Evolutionary conservation across 2,329 filamentous ascomycete species (phyloP), one percentile per base, ranked within the genome.

Genomic region (Fusarium ambrosium): DNA sequence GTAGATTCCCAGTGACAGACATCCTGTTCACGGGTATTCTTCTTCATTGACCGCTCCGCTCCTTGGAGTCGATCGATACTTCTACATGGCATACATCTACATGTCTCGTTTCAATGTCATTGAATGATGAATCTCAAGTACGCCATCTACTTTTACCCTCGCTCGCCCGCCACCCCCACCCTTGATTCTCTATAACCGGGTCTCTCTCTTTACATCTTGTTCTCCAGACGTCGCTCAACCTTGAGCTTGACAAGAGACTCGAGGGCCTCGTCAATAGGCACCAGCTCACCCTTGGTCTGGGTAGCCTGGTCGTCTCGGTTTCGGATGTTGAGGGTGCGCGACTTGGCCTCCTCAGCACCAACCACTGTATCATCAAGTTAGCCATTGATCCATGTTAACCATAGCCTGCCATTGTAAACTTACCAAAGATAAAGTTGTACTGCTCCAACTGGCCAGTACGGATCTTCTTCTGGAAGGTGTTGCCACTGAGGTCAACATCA

Each of bases 401-500:
- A 37, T n/a, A 61, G 13, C 9, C 24, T 4, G 6, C 29, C 4
- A 29, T 45, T 39, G 10, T 22, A 68, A 51, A 64, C 77, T 82
- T 84, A 91, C 90, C 89, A 79, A 95, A 93, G 78, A 95, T 93
- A 83, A 93, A 95, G 86, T 95, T 95, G 86, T 95, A 96, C 84
- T 95, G 92, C 62, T 92, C 88, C 78, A 96, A 83, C 84, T 97
- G 94, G 16, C 92, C 94, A 66, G 90, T 95, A 77, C 94, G 92
- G 77, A 97, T 95, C 90, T 97, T 97, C 90, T 97, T 96, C 83
- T 95, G 92, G 85, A 97, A 91, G 8, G 94, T 97, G 85, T 96
- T 95, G 79, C 93, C 91, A 76, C 89, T 80, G 64, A 85, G 72
- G 66, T 85, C 84, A 45, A 91, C 90, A 79, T 92, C 82, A 67